Percentiles rank a stretch among this genome's conserved stretches.
Conservation (phyloP, 768 basidiomycete species). For the Lanmaoa rubissima region DNA sequence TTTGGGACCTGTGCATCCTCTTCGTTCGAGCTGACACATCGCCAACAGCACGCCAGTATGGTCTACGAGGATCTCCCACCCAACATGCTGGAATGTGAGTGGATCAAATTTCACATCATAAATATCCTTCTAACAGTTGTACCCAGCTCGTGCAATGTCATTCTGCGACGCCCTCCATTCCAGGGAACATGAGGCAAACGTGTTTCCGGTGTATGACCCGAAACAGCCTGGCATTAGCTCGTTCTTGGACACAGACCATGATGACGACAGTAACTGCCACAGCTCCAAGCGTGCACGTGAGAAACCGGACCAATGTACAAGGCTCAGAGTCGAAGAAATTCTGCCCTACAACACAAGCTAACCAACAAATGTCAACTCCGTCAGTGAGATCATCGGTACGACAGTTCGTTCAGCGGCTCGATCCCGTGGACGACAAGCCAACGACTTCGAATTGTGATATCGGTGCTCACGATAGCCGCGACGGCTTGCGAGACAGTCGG, state of each 20-base stretch:
- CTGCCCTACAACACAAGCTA: no score
- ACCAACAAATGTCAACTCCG: no score
- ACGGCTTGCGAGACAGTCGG: background rate
- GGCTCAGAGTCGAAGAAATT: no score
- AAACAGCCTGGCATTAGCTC: constrained; percentile 9
- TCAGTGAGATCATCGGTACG: no score
- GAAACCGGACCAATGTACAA: background rate
- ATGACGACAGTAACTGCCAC: background rate
- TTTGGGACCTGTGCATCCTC: no score
- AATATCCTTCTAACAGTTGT: no score
- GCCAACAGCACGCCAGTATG: no score
- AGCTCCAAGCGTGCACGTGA: background rate
- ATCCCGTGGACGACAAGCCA: background rate
- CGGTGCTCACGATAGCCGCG: background rate
- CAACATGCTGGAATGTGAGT: no score
- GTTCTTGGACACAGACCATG: constrained; percentile 9
- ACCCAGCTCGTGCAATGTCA: no score
- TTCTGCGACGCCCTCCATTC: constrained; percentile 1
- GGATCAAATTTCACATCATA: no score
- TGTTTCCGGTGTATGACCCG: constrained; percentile 1
- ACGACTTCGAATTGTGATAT: background rate
- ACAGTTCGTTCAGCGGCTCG: background rate
- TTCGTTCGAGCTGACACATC: no score
- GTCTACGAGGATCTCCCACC: no score
- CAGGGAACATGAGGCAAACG: constrained; percentile 15